Evolutionary conservation across 352 stramenopile genomes (phyloP).

Genomic region (Pythium aphanidermatum): DNA sequence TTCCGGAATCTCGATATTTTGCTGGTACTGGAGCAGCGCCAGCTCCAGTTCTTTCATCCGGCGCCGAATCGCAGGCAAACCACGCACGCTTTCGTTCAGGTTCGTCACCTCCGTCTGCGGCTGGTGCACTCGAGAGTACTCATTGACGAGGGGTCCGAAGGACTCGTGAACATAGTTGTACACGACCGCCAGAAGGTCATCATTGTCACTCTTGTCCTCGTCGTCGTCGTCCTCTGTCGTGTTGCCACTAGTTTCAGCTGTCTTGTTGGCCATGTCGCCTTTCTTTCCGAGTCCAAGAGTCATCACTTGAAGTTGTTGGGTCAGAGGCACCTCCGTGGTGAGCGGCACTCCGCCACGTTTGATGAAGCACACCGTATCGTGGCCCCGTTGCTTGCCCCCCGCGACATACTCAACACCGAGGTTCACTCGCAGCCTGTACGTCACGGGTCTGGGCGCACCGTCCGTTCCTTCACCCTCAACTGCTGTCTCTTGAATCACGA

Average conservation of each 20-base stretch:
- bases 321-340: constrained; percentile 59
- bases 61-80: constrained; percentile 81
- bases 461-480: constrained; percentile 6
- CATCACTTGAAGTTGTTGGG: constrained; percentile 84
- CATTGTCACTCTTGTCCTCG: constrained; percentile 38
- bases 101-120: constrained; percentile 58
- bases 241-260: constrained; percentile 35
- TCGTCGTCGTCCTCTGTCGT: constrained; percentile 53
- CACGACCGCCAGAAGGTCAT: constrained; percentile 70
- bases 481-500: constrained; percentile 24
- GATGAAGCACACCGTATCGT: constrained; percentile 85
- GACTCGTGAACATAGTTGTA: constrained; percentile 89
- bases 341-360: constrained; percentile 71
- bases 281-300: constrained; percentile 68
- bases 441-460: neutral
- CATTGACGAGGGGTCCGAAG: constrained; percentile 79
- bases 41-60: constrained; percentile 93
- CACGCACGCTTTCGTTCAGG: constrained; percentile 58
- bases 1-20: constrained; percentile 93
- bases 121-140: constrained; percentile 83
- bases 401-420: constrained; percentile 67
- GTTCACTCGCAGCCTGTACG: constrained; percentile 58
- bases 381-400: constrained; percentile 45
- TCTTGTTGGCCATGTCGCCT: constrained; percentile 22
- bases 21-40: constrained; percentile 91